A percentile compares a stretch with the other conserved stretches of the same genome.
phyloP scores from a whole-genome alignment of 306 rosid species.

The Hippophae gyantsensis region DNA sequence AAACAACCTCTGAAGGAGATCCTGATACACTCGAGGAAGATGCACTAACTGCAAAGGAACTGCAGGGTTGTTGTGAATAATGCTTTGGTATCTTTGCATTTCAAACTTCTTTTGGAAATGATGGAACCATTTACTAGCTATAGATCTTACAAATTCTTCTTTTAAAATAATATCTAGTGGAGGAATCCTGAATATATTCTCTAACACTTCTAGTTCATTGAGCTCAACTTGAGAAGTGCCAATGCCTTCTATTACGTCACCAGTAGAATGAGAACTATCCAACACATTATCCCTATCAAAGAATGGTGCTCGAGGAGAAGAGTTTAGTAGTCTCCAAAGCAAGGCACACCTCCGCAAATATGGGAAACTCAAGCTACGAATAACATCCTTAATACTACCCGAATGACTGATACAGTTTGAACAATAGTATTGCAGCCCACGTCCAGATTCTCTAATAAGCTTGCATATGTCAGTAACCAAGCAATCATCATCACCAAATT shows the following conservation, averaged over 20 bases:
- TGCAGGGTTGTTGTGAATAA: slow-evolving; percentile 56
- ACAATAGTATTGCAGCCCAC: slow-evolving; percentile 37
- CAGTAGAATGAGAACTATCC: slow-evolving; percentile 34
- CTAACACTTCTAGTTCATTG: slow-evolving; percentile 62
- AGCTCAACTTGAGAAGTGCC: slow-evolving; percentile 37
- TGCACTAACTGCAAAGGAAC: slow-evolving; percentile 80
- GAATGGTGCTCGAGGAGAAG: slow-evolving; percentile 56
- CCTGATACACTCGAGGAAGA: slow-evolving; percentile 78
- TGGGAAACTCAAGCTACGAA: slow-evolving; percentile 60
- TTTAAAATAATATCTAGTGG: slow-evolving; percentile 56
- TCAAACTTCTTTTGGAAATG: slow-evolving; percentile 62
- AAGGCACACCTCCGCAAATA: slow-evolving; percentile 88
- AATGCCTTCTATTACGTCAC: slow-evolving; percentile 37
- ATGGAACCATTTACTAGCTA: slow-evolving; percentile 53
- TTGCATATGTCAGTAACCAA: slow-evolving; percentile 61
- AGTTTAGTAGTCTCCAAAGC: slow-evolving; percentile 56
- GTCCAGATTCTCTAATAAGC: slow-evolving; percentile 42
- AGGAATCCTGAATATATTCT: slow-evolving; percentile 70
- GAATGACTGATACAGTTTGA: slow-evolving; percentile 48
- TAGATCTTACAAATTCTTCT: slow-evolving; percentile 50
- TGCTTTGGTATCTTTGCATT: slow-evolving; percentile 24
- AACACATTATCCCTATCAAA: slow-evolving; percentile 40
- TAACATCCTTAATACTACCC: slow-evolving; percentile 45
- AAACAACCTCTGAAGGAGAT: slow-evolving; percentile 77
- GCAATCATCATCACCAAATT: slow-evolving; percentile 41